Evolutionary conservation across 73 alveolate species (phyloP).

Genomic region (Effrenium voratum): DNA sequence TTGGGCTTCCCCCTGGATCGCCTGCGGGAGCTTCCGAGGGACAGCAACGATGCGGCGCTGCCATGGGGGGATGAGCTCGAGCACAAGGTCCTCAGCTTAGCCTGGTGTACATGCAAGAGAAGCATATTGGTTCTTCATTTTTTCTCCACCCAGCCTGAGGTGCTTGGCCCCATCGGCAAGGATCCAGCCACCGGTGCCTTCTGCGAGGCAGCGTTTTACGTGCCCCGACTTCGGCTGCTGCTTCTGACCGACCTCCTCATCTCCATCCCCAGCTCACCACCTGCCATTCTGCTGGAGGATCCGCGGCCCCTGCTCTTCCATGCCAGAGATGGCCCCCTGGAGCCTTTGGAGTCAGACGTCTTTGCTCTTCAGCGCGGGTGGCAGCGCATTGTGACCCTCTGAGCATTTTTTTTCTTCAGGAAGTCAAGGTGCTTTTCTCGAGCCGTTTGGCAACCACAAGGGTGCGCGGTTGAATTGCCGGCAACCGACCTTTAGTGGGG

Average conservation of each 20-base stretch:
- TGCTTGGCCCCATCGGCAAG: constrained; percentile 91
- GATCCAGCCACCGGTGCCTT: constrained; percentile 88
- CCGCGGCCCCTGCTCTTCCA: constrained; percentile 87
- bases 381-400: constrained; percentile 72
- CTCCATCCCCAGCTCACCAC: constrained; percentile 52
- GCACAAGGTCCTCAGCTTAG: constrained; percentile 35
- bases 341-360: constrained; percentile 55
- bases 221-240: constrained; percentile 65
- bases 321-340: constrained; percentile 87
- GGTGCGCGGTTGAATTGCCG: no score
- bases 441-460: no score
- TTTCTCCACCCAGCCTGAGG: not conserved
- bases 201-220: constrained; percentile 80
- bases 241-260: constrained; percentile 72
- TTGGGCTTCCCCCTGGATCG: constrained; percentile 73
- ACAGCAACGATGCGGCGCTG: constrained; percentile 25
- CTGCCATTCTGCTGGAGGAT: constrained; percentile 59
- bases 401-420: no score
- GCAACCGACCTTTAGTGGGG: no score
- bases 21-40: constrained; percentile 49
- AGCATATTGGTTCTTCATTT: not conserved
- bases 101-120: not conserved
- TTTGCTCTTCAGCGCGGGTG: constrained; percentile 79
- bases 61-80: constrained; percentile 87
- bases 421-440: no score